These are phyloP conservation scores for Suhomyces ambrosiae DNA, from an alignment of 1,139 yeast genomes.

Conservation along the genomic window DNA sequence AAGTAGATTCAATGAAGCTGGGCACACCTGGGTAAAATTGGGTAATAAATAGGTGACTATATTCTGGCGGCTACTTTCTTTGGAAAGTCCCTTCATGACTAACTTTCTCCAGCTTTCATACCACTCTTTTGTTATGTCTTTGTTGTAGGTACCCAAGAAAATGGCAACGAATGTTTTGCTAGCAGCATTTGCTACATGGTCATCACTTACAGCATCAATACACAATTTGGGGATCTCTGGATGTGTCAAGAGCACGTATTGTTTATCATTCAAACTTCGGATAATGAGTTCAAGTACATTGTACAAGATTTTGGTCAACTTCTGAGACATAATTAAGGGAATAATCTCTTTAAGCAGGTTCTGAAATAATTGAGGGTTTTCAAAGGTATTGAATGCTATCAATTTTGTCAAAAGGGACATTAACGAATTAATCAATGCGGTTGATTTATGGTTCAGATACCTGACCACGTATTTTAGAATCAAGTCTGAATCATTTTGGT, in stretches of 20 bases:
- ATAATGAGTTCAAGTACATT: slow-evolving; percentile 59
- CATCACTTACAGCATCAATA: slow-evolving; percentile 52
- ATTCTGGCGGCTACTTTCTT: slow-evolving; percentile 41
- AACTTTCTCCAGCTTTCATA: slow-evolving; percentile 51
- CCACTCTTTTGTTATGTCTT: slow-evolving; percentile 44
- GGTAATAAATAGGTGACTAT: slow-evolving; percentile 65
- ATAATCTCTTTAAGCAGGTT: not conserved
- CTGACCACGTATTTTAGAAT: slow-evolving; percentile 60
- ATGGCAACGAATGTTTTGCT: slow-evolving; percentile 62
- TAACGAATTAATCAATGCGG: slow-evolving; percentile 69
- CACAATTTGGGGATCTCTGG: slow-evolving; percentile 51
- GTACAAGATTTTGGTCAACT: slow-evolving; percentile 59
- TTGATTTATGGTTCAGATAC: slow-evolving; percentile 71
- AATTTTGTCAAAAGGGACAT: slow-evolving; percentile 59
- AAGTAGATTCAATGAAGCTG: slow-evolving; percentile 30
- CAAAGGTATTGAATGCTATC: slow-evolving; percentile 36
- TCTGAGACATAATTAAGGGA: slow-evolving; percentile 15
- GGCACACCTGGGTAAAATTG: slow-evolving; percentile 55
- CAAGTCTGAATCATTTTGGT: slow-evolving; percentile 8
- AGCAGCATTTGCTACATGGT: slow-evolving; percentile 66
- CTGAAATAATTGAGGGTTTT: slow-evolving; percentile 11
- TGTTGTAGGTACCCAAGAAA: slow-evolving; percentile 28
- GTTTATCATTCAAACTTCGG: slow-evolving; percentile 37
- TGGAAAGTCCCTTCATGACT: slow-evolving; percentile 34
- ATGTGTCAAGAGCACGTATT: slow-evolving; percentile 40